Base-by-base conservation (phyloP, 345 rosid genomes). In the Odontarrhena argentea region DNA sequence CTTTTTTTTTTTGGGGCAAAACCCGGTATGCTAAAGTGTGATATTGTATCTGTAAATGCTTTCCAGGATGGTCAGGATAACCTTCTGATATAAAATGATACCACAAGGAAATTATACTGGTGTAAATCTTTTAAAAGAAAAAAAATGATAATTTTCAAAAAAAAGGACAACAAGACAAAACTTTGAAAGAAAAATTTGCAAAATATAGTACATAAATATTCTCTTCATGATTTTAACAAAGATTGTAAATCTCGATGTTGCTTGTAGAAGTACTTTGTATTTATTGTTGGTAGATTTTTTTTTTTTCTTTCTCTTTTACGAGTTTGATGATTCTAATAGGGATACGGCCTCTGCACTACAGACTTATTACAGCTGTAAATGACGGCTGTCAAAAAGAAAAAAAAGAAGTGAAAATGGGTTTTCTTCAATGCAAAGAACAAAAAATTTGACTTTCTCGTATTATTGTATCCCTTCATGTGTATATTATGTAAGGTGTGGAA, bases 171-270 rank as follows among this genome's bases (percentile, higher is more conserved):
- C 13, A 63, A 61, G 68, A 70, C 62, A 70, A 70, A 69, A 61
- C 8, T 61, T 44, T 7, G 32, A n/a, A 36, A 34, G 28, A 53
- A 62, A 36, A 37, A 7, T 35, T 7, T 61, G 55, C 7, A 13
- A 18, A 18, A 24, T 4, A 6, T 62, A 54, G 63, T 62, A 62
- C 75, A 63, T 70, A 8, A 70, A 70, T 70, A 70, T 54, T 70
- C 69, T 70, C 69, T 70, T 57, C 50, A 70, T 70, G 49, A 55
- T 70, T 62, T 24, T 49, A 70, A 54, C 35, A 63, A 63, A 55
- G 9, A 38, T 54, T 63, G 75, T 46, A 63, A 69, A 70, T 55
- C 22, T 71, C 70, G 76, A 64, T 55, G 70, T 22, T 28, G 69
- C 59, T 69, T 54, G 45, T 53, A 53, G 13, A 61, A 42, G 24